A percentile compares a stretch with the other conserved stretches of the same genome.
phyloP scores from a whole-genome alignment of 2,329 filamentous ascomycete species.

The Aureobasidium pullulans region DNA sequence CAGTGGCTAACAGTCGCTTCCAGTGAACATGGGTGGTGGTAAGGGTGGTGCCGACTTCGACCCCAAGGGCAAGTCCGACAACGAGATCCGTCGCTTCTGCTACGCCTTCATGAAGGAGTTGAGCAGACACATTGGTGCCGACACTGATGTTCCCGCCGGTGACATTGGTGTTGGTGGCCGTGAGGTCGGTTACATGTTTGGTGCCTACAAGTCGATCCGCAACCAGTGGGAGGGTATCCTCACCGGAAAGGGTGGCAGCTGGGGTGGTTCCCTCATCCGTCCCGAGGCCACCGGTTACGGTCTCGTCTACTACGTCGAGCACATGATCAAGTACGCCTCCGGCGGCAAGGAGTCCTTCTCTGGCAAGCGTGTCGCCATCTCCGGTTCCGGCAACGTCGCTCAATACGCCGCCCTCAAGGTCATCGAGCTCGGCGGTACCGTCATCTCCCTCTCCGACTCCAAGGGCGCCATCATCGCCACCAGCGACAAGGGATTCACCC shows the following conservation, averaged over 20 bases:
- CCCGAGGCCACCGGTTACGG: slow-evolving; percentile 97
- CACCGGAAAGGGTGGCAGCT: slow-evolving; percentile 87
- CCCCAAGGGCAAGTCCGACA: slow-evolving; percentile 96
- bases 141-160: slow-evolving; percentile 93
- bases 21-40: slow-evolving; percentile 89
- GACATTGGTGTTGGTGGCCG: slow-evolving; percentile 91
- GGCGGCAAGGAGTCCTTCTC: slow-evolving; percentile 72
- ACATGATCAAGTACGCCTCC: slow-evolving; percentile 86
- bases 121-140: slow-evolving; percentile 88
- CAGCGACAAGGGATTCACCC: slow-evolving; percentile 63
- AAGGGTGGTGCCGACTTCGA: slow-evolving; percentile 98
- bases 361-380: slow-evolving; percentile 92
- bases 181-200: slow-evolving; percentile 93
- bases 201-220: slow-evolving; percentile 78
- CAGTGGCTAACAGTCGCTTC: slow-evolving; percentile 12
- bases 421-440: slow-evolving; percentile 88
- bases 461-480: slow-evolving; percentile 74
- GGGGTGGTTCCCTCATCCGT: slow-evolving; percentile 90
- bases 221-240: slow-evolving; percentile 95
- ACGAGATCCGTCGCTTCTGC: slow-evolving; percentile 97
- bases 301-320: slow-evolving; percentile 89
- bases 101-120: slow-evolving; percentile 93
- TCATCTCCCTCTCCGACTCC: slow-evolving; percentile 90
- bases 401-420: slow-evolving; percentile 95
- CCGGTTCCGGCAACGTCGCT: slow-evolving; percentile 94